Evolutionary conservation across 2,329 filamentous ascomycete genomes (phyloP).

Genomic region (Fusarium mexicanum): DNA sequence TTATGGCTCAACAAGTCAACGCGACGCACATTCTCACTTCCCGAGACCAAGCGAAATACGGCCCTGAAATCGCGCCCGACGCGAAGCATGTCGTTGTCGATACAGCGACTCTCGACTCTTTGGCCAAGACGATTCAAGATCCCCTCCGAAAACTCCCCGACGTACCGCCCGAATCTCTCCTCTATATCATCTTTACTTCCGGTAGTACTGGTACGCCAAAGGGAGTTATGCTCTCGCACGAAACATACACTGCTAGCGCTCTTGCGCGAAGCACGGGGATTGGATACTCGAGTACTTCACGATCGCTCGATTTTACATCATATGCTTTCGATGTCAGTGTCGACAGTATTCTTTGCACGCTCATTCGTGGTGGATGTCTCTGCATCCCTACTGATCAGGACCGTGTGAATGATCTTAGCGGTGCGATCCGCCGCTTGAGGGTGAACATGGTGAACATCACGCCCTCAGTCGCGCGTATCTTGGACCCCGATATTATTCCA

Average conservation of each 20-base stretch:
- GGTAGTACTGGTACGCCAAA: slow-evolving; percentile 72
- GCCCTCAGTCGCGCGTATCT: slow-evolving; percentile 59
- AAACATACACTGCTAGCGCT: slow-evolving; percentile 56
- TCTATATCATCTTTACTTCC: slow-evolving; percentile 72
- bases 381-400: slow-evolving; percentile 65
- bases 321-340: slow-evolving; percentile 66
- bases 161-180: slow-evolving; percentile 55
- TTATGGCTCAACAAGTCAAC: slow-evolving; percentile 35
- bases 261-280: slow-evolving; percentile 45
- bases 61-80: slow-evolving; percentile 28
- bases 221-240: slow-evolving; percentile 65
- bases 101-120: slow-evolving; percentile 3
- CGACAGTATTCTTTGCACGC: slow-evolving; percentile 63
- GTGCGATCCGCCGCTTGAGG: slow-evolving; percentile 54
- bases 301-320: slow-evolving; percentile 58
- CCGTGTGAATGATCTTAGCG: slow-evolving; percentile 60
- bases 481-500: slow-evolving; percentile 57
- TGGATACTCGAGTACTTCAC: slow-evolving; percentile 52
- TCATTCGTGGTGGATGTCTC: slow-evolving; percentile 60
- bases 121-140: slow-evolving; percentile 25
- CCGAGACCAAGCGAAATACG: slow-evolving; percentile 24
- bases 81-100: slow-evolving; percentile 34
- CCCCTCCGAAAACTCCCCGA: slow-evolving; percentile 42
- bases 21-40: slow-evolving; percentile 37
- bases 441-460: slow-evolving; percentile 62